Base-by-base conservation (phyloP, 768 basidiomycete genomes). In the Mrakia blollopis region DNA sequence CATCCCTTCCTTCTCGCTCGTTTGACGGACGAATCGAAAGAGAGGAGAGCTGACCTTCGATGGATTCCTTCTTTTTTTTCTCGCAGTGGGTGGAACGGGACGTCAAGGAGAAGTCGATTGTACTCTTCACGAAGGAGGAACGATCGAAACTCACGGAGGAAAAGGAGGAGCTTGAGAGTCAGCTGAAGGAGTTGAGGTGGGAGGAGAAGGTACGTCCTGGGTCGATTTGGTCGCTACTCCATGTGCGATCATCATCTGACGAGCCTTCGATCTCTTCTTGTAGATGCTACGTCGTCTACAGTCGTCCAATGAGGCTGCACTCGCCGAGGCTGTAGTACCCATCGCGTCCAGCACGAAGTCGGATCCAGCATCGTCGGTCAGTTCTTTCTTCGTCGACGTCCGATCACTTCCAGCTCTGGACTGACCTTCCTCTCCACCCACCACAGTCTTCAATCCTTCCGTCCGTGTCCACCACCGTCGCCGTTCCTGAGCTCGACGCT, bases 71-170 rank as follows among this genome's bases (percentile, higher is more conserved):
- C 28, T 63, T 35, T 13, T 21, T 32, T 37, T 8, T 7, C 11
- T 32, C 28, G 10, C 18, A 68, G 65, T 68, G 65, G 65, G 65
- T 68, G 37, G 37, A n/a, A 39, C 65, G 65, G 37, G 65, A 68
- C 25, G 25, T 68, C 21, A 68, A 68, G 65, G 65, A 68, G 65
- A 68, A 68, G 65, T 39, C 65, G 1, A 68, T 68, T 23, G 35
- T 23, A 23, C 25, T 68, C 21, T 68, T 37, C 25, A 68, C 65
- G 7, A 23, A 13, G 25, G 65, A 68, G 65, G 65, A 68, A 25
- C 21, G 65, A 30, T 1, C 14, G 35, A 37, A 35, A 5, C 8
- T 68, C 8, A 23, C 35, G 23, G 65, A 14, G 18, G 65, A 68
- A 39, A 35, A 37, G 65, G 39, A 39, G 21, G 32, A 37, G 65